Conservation (phyloP, 1,284 basidiomycete genomes). For the Gomphus sp. region DNA sequence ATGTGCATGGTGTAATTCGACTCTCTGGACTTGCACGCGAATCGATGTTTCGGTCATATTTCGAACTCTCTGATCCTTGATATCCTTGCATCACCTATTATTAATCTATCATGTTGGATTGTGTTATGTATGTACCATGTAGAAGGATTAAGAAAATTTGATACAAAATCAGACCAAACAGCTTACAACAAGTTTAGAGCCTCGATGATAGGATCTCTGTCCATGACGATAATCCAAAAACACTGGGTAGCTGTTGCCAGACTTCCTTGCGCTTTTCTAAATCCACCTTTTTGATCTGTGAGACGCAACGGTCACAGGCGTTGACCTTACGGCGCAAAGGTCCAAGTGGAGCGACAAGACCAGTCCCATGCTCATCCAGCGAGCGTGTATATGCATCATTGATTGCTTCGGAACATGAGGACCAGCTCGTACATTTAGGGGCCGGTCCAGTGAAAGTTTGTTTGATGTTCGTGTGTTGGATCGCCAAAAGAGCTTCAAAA, state of each 20-base stretch:
- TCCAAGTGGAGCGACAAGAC: slow-evolving; percentile 3
- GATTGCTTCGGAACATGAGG: neutral
- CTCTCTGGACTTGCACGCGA: slow-evolving; percentile 61
- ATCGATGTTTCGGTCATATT: slow-evolving; percentile 82
- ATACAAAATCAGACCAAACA: neutral
- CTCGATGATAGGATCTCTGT: neutral
- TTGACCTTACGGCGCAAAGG: neutral
- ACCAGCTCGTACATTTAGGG: neutral
- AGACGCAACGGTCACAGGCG: neutral
- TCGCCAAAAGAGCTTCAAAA: neutral
- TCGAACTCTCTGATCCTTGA: slow-evolving; percentile 51
- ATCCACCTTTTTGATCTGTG: neutral
- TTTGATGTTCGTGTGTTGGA: slow-evolving; percentile 1
- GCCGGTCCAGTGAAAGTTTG: neutral
- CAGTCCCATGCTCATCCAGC: slow-evolving; percentile 4
- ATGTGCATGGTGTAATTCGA: slow-evolving; percentile 79
- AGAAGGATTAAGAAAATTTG: neutral
- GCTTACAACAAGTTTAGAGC: neutral
- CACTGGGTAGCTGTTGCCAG: neutral
- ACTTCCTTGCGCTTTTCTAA: neutral
- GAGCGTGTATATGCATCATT: neutral
- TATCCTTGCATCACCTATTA: neutral
- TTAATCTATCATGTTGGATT: neutral
- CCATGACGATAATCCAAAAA: slow-evolving; percentile 1
- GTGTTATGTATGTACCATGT: neutral